Evolutionary conservation across 805 yeast species (phyloP).

Genomic region (Saturnispora besseyi): DNA sequence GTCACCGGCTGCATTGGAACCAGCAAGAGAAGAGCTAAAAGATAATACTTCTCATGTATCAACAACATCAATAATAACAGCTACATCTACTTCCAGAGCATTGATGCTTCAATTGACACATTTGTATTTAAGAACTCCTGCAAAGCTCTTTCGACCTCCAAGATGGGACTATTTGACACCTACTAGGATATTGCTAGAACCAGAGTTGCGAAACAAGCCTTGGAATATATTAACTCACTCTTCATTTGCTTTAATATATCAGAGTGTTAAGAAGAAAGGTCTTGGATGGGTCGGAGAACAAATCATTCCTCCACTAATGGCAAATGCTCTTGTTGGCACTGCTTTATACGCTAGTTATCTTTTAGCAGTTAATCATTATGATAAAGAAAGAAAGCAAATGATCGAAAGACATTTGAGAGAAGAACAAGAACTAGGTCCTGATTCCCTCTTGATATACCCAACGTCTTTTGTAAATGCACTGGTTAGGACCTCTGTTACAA

Average conservation of each 20-base stretch:
- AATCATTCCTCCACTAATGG: slow-evolving; percentile 78
- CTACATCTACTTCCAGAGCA: slow-evolving; percentile 37
- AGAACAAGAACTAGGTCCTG: slow-evolving; percentile 17
- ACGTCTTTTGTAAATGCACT: slow-evolving; percentile 5
- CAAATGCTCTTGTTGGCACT: slow-evolving; percentile 83
- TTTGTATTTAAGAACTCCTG: slow-evolving; percentile 70
- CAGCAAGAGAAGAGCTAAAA: neutral
- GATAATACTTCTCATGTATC: neutral
- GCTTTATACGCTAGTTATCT: slow-evolving; percentile 79
- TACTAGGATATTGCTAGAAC: slow-evolving; percentile 44
- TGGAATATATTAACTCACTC: slow-evolving; percentile 64
- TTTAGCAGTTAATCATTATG: slow-evolving; percentile 37
- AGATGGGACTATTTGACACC: slow-evolving; percentile 78
- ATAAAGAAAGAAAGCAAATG: slow-evolving; percentile 13
- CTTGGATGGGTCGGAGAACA: slow-evolving; percentile 84
- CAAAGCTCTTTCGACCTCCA: slow-evolving; percentile 83
- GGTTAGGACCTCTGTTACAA: slow-evolving; percentile 10
- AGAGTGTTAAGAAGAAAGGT: slow-evolving; percentile 54
- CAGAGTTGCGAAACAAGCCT: slow-evolving; percentile 37
- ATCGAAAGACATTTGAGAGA: slow-evolving; percentile 14
- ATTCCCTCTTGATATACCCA: slow-evolving; percentile 17
- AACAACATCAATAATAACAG: slow-evolving; percentile 4
- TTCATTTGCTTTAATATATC: slow-evolving; percentile 60
- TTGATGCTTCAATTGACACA: slow-evolving; percentile 69
- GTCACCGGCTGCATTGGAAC: neutral